Base-by-base conservation (phyloP, 768 basidiomycete species). In the Hortiboletus campestris region DNA sequence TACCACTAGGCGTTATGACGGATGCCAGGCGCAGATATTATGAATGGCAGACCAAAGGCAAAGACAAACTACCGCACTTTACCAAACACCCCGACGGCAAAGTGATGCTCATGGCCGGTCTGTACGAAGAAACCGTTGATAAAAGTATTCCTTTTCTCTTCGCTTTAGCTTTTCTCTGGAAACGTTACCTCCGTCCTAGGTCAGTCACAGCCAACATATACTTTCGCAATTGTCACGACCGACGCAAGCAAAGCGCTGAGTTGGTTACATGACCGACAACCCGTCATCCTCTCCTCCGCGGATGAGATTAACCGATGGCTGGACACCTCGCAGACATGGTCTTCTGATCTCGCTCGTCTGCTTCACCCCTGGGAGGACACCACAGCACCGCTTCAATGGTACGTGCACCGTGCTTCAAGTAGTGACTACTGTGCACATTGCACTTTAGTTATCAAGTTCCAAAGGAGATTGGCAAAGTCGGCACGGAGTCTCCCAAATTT, bases 221-320 rank as follows among this genome's bases (percentile, higher is more conserved):
- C 92, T 0, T 98, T 92, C 66, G 86, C 91, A 0, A 91, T 98
- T 51, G 85, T 98, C 45, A 99, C 96, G 1, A 94, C 93, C 2
- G 69, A 80, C 32, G 82, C 91, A 43, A 80, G 82, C 66, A 81
- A 81, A 52, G 81, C 85, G 7, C 77, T 94, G 44, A 73, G 74
- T 7, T 98, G 93, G 90, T 78, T 98, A n/a, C 96, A 97, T 67
- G 90, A 95, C 62, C 85, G 95, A 20, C 88, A 89, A 60, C 89
- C 89, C 8, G 91, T 94, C 42, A 85, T 98, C 46, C 80, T 98
- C 6, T 78, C 82, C 10, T 76, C 78, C 0, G 67, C 75, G 34
- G 79, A 80, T 3, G 86, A 88, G 1, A 74, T 94, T 28, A 68
- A 77, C 19, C 64, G 68, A 12, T 98, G 96, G 96, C 80, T 98